These are phyloP conservation scores for Collybia sp. DNA, from an alignment of 768 basidiomycete species.

Conservation along the genomic window DNA sequence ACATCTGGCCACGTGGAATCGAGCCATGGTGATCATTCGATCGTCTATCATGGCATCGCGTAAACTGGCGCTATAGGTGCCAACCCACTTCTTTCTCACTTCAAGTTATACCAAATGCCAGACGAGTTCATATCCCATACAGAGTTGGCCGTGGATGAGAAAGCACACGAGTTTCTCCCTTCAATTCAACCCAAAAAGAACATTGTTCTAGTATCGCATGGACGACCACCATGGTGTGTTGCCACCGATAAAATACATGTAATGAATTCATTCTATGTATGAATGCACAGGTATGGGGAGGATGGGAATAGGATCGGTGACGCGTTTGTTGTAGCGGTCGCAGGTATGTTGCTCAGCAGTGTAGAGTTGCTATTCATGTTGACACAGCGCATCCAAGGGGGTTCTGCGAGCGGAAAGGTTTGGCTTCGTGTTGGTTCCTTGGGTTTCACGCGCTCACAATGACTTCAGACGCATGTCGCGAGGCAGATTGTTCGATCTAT, in stretches of 20 bases:
- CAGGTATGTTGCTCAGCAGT: conserved; percentile 43
- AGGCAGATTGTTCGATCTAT: conserved; percentile 74
- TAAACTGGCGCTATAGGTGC: no score
- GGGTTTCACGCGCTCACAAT: background rate
- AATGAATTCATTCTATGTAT: background rate
- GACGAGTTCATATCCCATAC: conserved; percentile 10
- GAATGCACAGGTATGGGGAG: conserved; percentile 61
- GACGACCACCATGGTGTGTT: conserved; percentile 75
- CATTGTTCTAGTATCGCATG: conserved; percentile 77
- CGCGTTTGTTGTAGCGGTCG: conserved; percentile 83
- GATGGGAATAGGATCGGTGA: conserved; percentile 65
- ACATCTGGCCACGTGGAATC: no score
- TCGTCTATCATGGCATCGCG: background rate
- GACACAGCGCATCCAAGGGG: conserved; percentile 38
- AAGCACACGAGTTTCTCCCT: conserved; percentile 6
- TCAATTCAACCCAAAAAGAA: conserved; percentile 57
- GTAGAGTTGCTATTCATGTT: background rate
- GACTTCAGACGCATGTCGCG: conserved; percentile 74
- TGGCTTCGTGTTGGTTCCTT: conserved; percentile 7
- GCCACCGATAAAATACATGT: no score
- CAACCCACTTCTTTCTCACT: no score
- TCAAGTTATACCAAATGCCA: conserved; percentile 13
- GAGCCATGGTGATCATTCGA: background rate
- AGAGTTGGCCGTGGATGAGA: conserved; percentile 7
- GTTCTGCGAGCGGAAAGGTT: conserved; percentile 87